These are phyloP conservation scores for Pseudogymnoascus sp. DNA, from an alignment of 2,329 filamentous ascomycete genomes.

Conservation along the genomic window DNA sequence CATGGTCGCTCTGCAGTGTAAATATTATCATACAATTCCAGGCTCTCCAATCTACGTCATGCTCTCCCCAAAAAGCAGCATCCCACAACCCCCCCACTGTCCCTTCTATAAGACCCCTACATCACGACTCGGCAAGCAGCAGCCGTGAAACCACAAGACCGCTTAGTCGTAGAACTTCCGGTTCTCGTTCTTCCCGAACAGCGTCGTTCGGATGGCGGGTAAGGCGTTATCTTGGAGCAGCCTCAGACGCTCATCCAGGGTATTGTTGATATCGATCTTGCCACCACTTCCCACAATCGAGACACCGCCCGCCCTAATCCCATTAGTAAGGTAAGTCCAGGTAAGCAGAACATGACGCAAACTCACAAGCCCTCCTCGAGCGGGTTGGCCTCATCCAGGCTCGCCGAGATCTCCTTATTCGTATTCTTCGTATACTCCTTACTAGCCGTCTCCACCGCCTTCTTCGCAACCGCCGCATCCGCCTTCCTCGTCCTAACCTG, in stretches of 20 bases:
- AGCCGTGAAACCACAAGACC: not conserved
- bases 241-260: constrained; percentile 82
- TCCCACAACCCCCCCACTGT: not conserved
- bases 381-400: constrained; percentile 70
- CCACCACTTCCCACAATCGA: constrained; percentile 72
- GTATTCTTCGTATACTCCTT: constrained; percentile 77
- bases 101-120: not conserved
- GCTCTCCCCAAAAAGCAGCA: constrained; percentile 20
- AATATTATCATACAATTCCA: constrained; percentile 10
- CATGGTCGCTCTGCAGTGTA: constrained; percentile 9
- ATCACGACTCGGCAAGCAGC: not conserved
- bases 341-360: not conserved
- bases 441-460: constrained; percentile 68
- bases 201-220: constrained; percentile 72
- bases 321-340: constrained; percentile 14
- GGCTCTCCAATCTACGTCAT: constrained; percentile 30
- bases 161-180: constrained; percentile 89
- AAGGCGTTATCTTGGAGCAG: constrained; percentile 79
- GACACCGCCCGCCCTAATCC: constrained; percentile 70
- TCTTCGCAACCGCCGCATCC: constrained; percentile 68
- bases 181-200: constrained; percentile 94
- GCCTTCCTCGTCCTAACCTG: constrained; percentile 69
- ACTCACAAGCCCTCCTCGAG: constrained; percentile 79
- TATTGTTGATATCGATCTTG: constrained; percentile 99
- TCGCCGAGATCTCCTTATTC: constrained; percentile 61